A percentile compares a stretch with the other conserved stretches of the same genome.
Evolutionary conservation across 2,329 filamentous ascomycete genomes (phyloP).

Genomic region (Aureobasidium vineae): DNA sequence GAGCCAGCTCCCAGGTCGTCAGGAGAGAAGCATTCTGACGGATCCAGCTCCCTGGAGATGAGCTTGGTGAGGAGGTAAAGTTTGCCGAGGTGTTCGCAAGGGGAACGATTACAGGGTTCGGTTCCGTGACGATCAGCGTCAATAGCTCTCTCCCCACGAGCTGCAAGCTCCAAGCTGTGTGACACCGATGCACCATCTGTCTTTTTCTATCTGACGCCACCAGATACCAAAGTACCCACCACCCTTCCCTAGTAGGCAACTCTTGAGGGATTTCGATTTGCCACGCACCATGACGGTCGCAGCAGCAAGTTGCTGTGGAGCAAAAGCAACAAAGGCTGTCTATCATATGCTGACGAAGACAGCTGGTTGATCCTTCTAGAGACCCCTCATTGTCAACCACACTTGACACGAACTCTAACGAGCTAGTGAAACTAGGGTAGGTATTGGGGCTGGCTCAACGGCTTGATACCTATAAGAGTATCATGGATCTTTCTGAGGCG

Average conservation of each 20-base stretch:
- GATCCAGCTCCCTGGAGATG: neutral
- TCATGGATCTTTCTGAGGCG: too few species aligned
- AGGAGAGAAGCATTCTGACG: neutral
- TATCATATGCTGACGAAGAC: neutral
- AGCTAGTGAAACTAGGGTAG: neutral
- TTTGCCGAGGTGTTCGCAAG: neutral
- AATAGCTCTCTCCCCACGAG: neutral
- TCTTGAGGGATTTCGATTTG: neutral
- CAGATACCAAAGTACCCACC: neutral
- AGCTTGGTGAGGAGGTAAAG: neutral
- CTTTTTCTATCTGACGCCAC: neutral
- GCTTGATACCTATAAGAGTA: neutral
- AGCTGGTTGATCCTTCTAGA: neutral
- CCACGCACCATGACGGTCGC: neutral
- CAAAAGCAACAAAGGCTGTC: neutral
- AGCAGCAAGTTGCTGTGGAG: neutral
- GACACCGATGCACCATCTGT: neutral
- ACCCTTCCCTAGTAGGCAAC: neutral
- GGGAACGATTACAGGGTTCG: neutral
- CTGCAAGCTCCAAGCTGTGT: neutral
- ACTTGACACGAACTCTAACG: neutral
- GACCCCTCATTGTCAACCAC: slow-evolving; percentile 21
- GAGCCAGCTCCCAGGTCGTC: neutral
- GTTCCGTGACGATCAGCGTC: neutral
- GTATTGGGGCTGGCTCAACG: neutral